Percentiles rank a stretch among this genome's conserved stretches.
phyloP scores from a whole-genome alignment of 192 early-diverging fungal genomes.

The Jimgerdemannia flammicorona region DNA sequence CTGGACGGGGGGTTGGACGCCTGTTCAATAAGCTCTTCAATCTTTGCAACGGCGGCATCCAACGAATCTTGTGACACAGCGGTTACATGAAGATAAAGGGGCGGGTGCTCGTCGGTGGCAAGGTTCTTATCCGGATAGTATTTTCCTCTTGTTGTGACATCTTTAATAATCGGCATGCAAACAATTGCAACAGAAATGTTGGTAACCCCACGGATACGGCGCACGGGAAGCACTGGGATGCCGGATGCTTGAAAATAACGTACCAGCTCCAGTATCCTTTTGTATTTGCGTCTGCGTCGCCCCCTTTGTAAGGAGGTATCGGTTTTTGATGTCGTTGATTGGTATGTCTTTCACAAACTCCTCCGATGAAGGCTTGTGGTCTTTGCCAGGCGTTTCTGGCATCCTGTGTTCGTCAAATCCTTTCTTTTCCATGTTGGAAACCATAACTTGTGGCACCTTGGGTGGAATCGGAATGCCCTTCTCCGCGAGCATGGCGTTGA shows the following conservation, averaged over 20 bases:
- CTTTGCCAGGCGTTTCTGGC: slow-evolving; percentile 14
- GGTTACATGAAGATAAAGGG: slow-evolving; percentile 74
- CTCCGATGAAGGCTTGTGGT: slow-evolving; percentile 17
- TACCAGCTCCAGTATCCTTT: slow-evolving; percentile 73
- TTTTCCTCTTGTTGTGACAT: slow-evolving; percentile 79
- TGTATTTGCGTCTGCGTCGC: slow-evolving; percentile 70
- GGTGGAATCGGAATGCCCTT: slow-evolving; percentile 41
- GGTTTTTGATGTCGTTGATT: slow-evolving; percentile 81
- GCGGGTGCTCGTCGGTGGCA: slow-evolving; percentile 76
- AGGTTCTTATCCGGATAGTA: slow-evolving; percentile 70
- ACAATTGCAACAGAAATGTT: slow-evolving; percentile 14
- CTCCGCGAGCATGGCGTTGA: slow-evolving; percentile 49
- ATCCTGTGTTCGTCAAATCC: slow-evolving; percentile 3
- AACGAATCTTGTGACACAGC: slow-evolving; percentile 62
- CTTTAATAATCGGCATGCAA: slow-evolving; percentile 22
- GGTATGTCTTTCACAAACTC: slow-evolving; percentile 63
- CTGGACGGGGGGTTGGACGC: slow-evolving; percentile 11
- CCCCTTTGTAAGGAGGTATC: slow-evolving; percentile 76
- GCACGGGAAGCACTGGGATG: too few relatives aligned
- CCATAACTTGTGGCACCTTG: slow-evolving; percentile 6
- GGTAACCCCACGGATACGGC: too few relatives aligned
- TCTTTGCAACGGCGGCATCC: slow-evolving; percentile 66
- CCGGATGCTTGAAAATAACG: slow-evolving; percentile 5
- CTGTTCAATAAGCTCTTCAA: slow-evolving; percentile 71
- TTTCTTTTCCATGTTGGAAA: slow-evolving; percentile 5